Evolutionary conservation across 495 filamentous ascomycete species (phyloP).

Genomic region (Aspergillus kassunensis): DNA sequence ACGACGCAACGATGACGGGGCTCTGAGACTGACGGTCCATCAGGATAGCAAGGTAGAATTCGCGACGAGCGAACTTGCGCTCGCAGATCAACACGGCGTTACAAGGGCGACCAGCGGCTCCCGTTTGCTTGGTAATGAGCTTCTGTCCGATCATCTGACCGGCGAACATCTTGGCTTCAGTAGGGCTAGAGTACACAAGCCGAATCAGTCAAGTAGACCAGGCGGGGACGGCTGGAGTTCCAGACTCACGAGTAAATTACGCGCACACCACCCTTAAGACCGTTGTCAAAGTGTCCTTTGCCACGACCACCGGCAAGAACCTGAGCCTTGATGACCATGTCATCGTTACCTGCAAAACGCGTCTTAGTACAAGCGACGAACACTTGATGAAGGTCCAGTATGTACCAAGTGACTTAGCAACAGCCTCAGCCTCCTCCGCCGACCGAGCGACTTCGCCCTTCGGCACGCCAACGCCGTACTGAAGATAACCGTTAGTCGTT

Average conservation of each 20-base stretch:
- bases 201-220: constrained; percentile 15
- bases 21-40: constrained; percentile 93
- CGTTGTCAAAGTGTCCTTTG: constrained; percentile 96
- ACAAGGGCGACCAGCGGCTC: constrained; percentile 84
- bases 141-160: constrained; percentile 99
- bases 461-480: constrained; percentile 95
- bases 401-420: constrained; percentile 82
- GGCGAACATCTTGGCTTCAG: constrained; percentile 94
- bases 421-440: constrained; percentile 81
- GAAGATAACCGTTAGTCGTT: constrained; percentile 25
- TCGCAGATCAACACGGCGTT: constrained; percentile 97
- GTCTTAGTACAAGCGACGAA: constrained; percentile 23
- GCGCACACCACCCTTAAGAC: constrained; percentile 95
- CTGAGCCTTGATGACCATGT: constrained; percentile 99
- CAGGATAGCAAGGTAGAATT: constrained; percentile 97
- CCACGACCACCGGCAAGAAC: constrained; percentile 95
- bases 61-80: constrained; percentile 97
- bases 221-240: background rate
- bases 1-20: constrained; percentile 94
- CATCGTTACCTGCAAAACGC: constrained; percentile 63
- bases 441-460: constrained; percentile 79
- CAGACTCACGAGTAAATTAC: constrained; percentile 86
- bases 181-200: constrained; percentile 44
- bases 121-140: constrained; percentile 99
- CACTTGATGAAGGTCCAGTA: constrained; percentile 10